phyloP scores from a whole-genome alignment of 192 early-diverging fungal genomes.

The Mortierella claussenii region DNA sequence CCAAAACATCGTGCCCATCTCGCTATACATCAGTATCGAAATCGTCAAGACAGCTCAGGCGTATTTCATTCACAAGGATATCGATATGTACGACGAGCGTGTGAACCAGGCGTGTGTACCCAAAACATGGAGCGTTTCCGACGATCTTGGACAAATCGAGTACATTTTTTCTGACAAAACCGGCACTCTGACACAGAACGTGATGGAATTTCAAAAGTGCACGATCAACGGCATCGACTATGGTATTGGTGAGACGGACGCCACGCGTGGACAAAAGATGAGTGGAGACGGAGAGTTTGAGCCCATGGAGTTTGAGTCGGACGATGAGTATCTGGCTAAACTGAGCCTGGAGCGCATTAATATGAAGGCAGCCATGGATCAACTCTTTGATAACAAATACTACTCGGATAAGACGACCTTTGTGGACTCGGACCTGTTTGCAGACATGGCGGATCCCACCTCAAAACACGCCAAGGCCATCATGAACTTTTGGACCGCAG shows the following conservation, averaged over 20 bases:
- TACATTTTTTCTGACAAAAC: slow-evolving; percentile 99
- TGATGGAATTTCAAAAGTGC: slow-evolving; percentile 96
- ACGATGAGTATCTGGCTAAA: slow-evolving; percentile 46
- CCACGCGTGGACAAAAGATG: slow-evolving; percentile 56
- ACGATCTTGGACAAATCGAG: slow-evolving; percentile 95
- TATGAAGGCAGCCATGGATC: slow-evolving; percentile 69
- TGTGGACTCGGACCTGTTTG: slow-evolving; percentile 71
- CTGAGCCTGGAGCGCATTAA: slow-evolving; percentile 53
- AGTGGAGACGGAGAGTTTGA: slow-evolving; percentile 44
- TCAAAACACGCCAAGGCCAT: slow-evolving; percentile 70
- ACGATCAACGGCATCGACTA: slow-evolving; percentile 88
- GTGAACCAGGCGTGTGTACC: slow-evolving; percentile 83
- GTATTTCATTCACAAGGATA: slow-evolving; percentile 91
- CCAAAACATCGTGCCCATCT: slow-evolving; percentile 97
- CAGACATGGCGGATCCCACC: slow-evolving; percentile 66
- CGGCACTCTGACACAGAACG: slow-evolving; percentile 95
- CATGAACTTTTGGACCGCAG: slow-evolving; percentile 82
- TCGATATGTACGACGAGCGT: slow-evolving; percentile 89
- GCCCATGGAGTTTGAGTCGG: slow-evolving; percentile 36
- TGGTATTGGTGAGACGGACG: slow-evolving; percentile 72
- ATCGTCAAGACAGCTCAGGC: slow-evolving; percentile 92
- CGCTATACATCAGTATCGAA: slow-evolving; percentile 93
- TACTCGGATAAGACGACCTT: slow-evolving; percentile 77
- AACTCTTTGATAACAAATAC: slow-evolving; percentile 69
- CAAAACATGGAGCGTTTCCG: slow-evolving; percentile 89